Percentiles rank a stretch among this genome's conserved stretches.
These are phyloP conservation scores for Tricholoma bakamatsutake DNA, from an alignment of 768 basidiomycete genomes.

Conservation along the genomic window DNA sequence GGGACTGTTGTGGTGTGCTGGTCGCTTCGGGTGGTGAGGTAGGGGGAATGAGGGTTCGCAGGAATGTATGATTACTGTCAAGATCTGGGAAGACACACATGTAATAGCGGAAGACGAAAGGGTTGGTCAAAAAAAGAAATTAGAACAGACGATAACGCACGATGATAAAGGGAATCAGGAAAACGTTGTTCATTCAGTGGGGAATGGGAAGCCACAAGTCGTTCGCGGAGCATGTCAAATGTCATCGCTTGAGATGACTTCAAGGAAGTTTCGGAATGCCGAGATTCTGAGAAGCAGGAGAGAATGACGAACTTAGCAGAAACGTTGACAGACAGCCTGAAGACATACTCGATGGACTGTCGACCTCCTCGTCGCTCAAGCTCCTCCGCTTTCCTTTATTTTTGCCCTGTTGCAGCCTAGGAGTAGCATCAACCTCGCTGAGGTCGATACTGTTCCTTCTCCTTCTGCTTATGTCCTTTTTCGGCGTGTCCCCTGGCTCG, in stretches of 20 bases:
- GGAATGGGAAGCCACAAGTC: conserved; percentile 32
- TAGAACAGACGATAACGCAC: conserved; percentile 22
- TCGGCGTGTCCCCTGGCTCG: conserved; percentile 59
- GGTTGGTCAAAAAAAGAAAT: not conserved
- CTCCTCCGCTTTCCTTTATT: conserved; percentile 51
- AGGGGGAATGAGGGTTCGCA: conserved; percentile 33
- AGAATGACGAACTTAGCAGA: not conserved
- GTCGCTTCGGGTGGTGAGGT: conserved; percentile 43
- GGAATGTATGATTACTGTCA: conserved; percentile 33
- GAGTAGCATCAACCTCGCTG: conserved; percentile 55
- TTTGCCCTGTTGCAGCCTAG: conserved; percentile 34
- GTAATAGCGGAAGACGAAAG: not conserved
- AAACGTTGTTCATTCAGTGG: conserved; percentile 31
- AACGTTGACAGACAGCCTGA: not conserved
- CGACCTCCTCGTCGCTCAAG: conserved; percentile 64
- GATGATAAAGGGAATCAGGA: conserved; percentile 25
- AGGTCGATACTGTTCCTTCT: conserved; percentile 55
- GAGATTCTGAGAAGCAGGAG: conserved; percentile 15
- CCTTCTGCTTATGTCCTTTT: conserved; percentile 36
- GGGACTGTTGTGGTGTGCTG: conserved; percentile 50
- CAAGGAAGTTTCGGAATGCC: conserved; percentile 29
- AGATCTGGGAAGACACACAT: conserved; percentile 15
- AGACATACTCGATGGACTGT: conserved; percentile 45
- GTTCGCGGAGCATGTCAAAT: conserved; percentile 42
- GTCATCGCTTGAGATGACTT: conserved; percentile 39